Base-by-base conservation (phyloP, 2,329 filamentous ascomycete genomes). In the Alternaria triticina region DNA sequence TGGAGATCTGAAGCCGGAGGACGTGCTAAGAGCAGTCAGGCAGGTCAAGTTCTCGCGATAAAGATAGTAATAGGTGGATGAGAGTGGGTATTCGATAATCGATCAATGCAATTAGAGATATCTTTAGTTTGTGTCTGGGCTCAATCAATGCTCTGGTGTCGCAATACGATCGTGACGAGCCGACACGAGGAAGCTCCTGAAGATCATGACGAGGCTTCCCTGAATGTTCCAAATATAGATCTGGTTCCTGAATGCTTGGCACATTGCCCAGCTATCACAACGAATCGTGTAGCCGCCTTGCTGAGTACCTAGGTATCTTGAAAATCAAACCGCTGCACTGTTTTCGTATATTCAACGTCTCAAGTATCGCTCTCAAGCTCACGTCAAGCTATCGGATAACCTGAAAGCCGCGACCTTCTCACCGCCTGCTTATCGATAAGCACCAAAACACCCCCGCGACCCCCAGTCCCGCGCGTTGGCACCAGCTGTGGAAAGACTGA, bases 361-460 rank as follows among this genome's bases (percentile, higher is more conserved):
- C 8, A 40, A 17, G 5, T 40, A 40, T 40, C 15, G 13, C 13
- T 23, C 9, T 17, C 27, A 56, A 23, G 8, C 40, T 44, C 25
- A 23, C 40, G 17, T 30, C 9, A 20, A 33, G 17, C 27, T 55
- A 13, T 20, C 28, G 6, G 10, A 22, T 13, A 11, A 23, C 12
- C 30, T 52, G 13, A n/a, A 15, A 20, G 27, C 17, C 47, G 22
- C 30, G 45, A 5, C 40, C 22, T 25, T 44, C 67, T 70, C 70
- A 73, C 68, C 70, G 71, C 71, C 58, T 27, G 36, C 66, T 70
- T 73, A 73, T 73, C 70, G 70, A 73, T 73, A 73, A 64, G 46
- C 40, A 22, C 44, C 12, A 43, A 46, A 58, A 27, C 47, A 61
- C 62, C 61, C 62, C 64, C 60, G 45, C 30, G 33, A 54, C 52